A percentile compares a stretch with the other conserved stretches of the same genome.
These are phyloP conservation scores for Boletus rubroflammeus DNA, from an alignment of 768 basidiomycete genomes.

Conservation along the genomic window DNA sequence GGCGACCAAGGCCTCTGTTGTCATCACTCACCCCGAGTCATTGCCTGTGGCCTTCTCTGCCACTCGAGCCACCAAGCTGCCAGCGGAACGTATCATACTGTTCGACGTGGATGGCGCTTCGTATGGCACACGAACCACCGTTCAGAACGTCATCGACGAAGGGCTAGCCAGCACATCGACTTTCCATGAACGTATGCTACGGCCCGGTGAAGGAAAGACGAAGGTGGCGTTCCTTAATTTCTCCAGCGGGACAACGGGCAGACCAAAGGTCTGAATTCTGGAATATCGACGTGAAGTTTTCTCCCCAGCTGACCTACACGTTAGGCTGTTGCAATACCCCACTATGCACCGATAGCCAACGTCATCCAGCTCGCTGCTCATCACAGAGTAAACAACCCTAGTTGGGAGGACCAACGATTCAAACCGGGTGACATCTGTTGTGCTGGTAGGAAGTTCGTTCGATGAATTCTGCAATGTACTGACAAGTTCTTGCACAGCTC, in stretches of 20 bases:
- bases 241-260: constrained; percentile 74
- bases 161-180: constrained; percentile 39
- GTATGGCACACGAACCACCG: constrained; percentile 26
- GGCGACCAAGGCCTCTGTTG: constrained; percentile 42
- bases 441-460: constrained; percentile 42
- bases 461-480: not conserved
- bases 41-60: constrained; percentile 44
- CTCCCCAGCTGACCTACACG: not conserved
- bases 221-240: constrained; percentile 71
- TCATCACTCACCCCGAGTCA: constrained; percentile 47
- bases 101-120: constrained; percentile 27
- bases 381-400: constrained; percentile 43
- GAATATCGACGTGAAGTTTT: not conserved
- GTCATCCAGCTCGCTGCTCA: constrained; percentile 58
- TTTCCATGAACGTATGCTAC: constrained; percentile 50
- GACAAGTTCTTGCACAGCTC: constrained; percentile 34
- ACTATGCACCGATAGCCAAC: constrained; percentile 57
- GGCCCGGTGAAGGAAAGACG: constrained; percentile 58
- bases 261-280: constrained; percentile 52
- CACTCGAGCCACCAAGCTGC: constrained; percentile 37
- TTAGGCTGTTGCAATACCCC: constrained; percentile 60
- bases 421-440: constrained; percentile 58
- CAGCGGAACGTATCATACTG: constrained; percentile 44
- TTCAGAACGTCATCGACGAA: constrained; percentile 46
- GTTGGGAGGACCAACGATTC: constrained; percentile 48